A percentile compares a stretch with the other conserved stretches of the same genome.
These are phyloP conservation scores for Apophysomyces trapeziformis DNA, from an alignment of 371 early-diverging fungal species.

Conservation along the genomic window DNA sequence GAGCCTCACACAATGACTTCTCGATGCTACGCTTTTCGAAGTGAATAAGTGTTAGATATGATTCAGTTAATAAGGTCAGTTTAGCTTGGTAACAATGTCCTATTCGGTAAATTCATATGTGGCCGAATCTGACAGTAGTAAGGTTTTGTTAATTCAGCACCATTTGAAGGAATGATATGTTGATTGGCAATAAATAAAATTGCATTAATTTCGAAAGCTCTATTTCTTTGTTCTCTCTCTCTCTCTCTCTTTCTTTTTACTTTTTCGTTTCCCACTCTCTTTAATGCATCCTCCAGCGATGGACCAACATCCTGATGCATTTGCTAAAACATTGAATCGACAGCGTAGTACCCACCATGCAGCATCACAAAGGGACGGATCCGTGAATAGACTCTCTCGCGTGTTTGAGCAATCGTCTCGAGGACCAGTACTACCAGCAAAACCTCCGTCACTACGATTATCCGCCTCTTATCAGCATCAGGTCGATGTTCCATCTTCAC, in stretches of 20 bases:
- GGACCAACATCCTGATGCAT: slow-evolving; percentile 36
- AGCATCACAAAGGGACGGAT: slow-evolving; percentile 18
- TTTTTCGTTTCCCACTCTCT: not conserved
- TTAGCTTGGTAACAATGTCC: too few species aligned
- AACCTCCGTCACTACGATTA: slow-evolving; percentile 44
- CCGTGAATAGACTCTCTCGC: slow-evolving; percentile 51
- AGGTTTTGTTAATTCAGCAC: too few species aligned
- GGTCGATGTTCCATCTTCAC: slow-evolving; percentile 15
- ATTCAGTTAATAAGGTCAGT: too few species aligned
- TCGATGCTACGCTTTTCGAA: too few species aligned
- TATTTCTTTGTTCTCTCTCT: not conserved
- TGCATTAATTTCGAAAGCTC: not conserved
- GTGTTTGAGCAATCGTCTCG: slow-evolving; percentile 36
- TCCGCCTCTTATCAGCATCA: slow-evolving; percentile 15
- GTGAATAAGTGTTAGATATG: too few species aligned
- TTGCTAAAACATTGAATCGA: slow-evolving; percentile 45
- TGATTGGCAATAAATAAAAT: not conserved
- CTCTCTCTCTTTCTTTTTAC: slow-evolving; percentile 10
- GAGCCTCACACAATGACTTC: too few species aligned
- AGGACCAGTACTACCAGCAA: slow-evolving; percentile 38
- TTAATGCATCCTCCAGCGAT: not conserved
- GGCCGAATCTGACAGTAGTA: too few species aligned
- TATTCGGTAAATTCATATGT: too few species aligned
- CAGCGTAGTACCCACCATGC: slow-evolving; percentile 18
- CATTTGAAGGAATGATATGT: too few species aligned